Conservation (phyloP, 2,329 filamentous ascomycete species). For the Albophoma yamanashiensis region DNA sequence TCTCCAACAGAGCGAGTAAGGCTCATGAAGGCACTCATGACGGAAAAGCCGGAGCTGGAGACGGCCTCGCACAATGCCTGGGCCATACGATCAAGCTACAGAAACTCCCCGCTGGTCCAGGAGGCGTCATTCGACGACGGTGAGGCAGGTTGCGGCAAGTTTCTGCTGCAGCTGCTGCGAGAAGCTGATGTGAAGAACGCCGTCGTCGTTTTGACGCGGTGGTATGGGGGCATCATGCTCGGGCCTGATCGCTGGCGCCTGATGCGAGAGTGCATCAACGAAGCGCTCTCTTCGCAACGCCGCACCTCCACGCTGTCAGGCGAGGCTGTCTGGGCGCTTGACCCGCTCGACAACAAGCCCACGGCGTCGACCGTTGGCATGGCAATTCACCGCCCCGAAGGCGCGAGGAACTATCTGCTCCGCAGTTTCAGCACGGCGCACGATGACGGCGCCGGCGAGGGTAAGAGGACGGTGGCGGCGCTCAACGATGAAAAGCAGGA, state of each 20-base stretch:
- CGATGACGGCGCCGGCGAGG: constrained; percentile 9
- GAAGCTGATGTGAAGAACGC: constrained; percentile 39
- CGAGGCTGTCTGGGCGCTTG: constrained; percentile 51
- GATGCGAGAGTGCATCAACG: constrained; percentile 46
- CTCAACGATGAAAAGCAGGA: constrained; percentile 52
- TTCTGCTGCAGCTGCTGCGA: constrained; percentile 43
- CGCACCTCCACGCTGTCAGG: constrained; percentile 26
- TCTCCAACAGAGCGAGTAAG: constrained; percentile 29
- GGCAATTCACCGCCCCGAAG: constrained; percentile 65
- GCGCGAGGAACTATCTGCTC: constrained; percentile 48
- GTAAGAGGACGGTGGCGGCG: constrained; percentile 40
- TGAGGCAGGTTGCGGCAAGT: constrained; percentile 47
- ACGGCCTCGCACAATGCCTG: constrained; percentile 49
- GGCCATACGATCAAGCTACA: constrained; percentile 27
- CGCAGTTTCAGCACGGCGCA: constrained; percentile 44
- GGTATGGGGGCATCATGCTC: constrained; percentile 52
- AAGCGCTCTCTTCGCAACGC: constrained; percentile 39
- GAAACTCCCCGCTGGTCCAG: constrained; percentile 27
- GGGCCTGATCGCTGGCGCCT: constrained; percentile 52
- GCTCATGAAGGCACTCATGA: constrained; percentile 36
- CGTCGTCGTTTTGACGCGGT: constrained; percentile 48
- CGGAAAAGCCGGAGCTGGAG: constrained; percentile 36
- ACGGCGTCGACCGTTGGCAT: constrained; percentile 37
- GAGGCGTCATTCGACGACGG: constrained; percentile 50
- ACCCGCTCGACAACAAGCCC: constrained; percentile 39